Evolutionary conservation across 2,329 filamentous ascomycete genomes (phyloP).

Genomic region (Metarhizium brunneum): DNA sequence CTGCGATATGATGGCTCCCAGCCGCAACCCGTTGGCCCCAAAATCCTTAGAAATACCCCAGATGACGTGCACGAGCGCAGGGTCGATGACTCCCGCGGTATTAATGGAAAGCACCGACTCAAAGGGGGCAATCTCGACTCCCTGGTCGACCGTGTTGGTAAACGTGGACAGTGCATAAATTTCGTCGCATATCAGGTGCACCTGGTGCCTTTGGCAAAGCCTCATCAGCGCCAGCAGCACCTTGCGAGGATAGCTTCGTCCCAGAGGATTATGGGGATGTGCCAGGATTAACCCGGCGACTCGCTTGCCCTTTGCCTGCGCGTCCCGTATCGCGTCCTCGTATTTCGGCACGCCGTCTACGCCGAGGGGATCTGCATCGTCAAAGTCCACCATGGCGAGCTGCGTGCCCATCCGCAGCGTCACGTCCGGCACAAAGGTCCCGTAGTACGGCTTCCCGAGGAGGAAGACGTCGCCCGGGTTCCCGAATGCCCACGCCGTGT

Average conservation of each 20-base stretch:
- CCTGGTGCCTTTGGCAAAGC: constrained; percentile 34
- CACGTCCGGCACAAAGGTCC: constrained; percentile 37
- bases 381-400: constrained; percentile 35
- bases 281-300: constrained; percentile 41
- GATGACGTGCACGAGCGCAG: constrained; percentile 39
- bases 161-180: constrained; percentile 44
- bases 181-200: constrained; percentile 41
- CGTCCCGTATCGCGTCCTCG: constrained; percentile 30
- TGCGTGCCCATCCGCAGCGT: constrained; percentile 29
- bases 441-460: constrained; percentile 36
- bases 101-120: constrained; percentile 37
- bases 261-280: constrained; percentile 43
- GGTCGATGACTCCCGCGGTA: constrained; percentile 33
- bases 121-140: constrained; percentile 24
- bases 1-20: constrained; percentile 42
- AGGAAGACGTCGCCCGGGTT: constrained; percentile 31
- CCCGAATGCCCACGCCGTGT: constrained; percentile 28
- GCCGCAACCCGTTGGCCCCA: constrained; percentile 44
- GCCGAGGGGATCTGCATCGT: constrained; percentile 32
- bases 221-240: constrained; percentile 31
- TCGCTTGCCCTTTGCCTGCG: constrained; percentile 26
- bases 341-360: constrained; percentile 31
- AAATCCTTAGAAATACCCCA: constrained; percentile 43
- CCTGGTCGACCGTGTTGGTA: constrained; percentile 24
- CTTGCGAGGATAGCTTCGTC: constrained; percentile 33